Evolutionary conservation across 1,139 yeast genomes (phyloP), one percentile per base, ranked within the genome.

Genomic region (Saccharomyces hybrid): DNA sequence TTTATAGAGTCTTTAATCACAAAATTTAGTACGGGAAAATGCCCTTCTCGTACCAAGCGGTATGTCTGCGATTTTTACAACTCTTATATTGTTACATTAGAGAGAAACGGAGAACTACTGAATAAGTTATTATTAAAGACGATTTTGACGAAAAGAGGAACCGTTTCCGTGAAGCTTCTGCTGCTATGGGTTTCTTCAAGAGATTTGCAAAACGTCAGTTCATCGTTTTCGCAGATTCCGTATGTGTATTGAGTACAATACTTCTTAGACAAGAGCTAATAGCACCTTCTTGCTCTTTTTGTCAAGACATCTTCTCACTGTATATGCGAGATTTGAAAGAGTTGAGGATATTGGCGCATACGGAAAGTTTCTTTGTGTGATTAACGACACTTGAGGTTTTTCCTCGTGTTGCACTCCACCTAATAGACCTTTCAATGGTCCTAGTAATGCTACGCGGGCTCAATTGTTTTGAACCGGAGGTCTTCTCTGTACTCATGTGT

Each of bases 371-470:
- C 71, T 84, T 84, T 9, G 81, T 93, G 88, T 88, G n/a, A 84
- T 93, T 46, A 99, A 93, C 71, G 99, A 93, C 67, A 93, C 98
- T 0, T 53, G 88, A 88, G 64, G 88, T 88, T 2, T 76, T 89
- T 56, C 88, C 90, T 19, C 86, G 79, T 67, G 86, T 90, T 95
- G 86, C 41, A 83, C 95, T 27, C 88, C 97, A 21, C 76, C 93
- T 59, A 91, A 97, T 8, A 93, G 93, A 70, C 88, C 91, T n/a
- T 93, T 93, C 66, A 85, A 95, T 31, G 98, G 98, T 16, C 97
- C 89, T 68, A 85, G 96, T 49, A 90, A 91, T 66, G 97, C 93
- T 53, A 87, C 91, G 91, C 97, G 93, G 0, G 99, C 3, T 84
- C 95, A 12, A 72, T 91, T 58, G 84, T 90, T 9, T 73, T 93